Evolutionary conservation across 1,139 yeast genomes (phyloP), one percentile per base, ranked within the genome.

Genomic region (Kurtzmaniella quercitrusa): DNA sequence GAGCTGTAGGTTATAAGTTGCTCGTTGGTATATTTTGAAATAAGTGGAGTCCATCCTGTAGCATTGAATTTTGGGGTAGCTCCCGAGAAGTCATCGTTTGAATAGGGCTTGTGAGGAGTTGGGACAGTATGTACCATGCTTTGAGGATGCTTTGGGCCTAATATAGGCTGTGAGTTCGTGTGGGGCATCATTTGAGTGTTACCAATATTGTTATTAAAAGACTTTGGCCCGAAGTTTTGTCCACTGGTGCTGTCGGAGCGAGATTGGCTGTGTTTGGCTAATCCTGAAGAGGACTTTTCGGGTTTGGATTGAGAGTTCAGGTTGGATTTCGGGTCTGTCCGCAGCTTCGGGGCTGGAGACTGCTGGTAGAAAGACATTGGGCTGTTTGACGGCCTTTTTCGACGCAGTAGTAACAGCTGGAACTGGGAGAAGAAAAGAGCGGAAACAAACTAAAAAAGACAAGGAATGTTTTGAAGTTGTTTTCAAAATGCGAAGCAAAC

Each of bases 41-140:
- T 62, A 14, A 71, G 54, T 3, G 77, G 77, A 5, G 77, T 71
- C 76, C 76, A 71, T 1, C 75, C 74, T 2, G 70, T 55, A 42
- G 65, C 50, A 26, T 26, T n/a, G 41, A 55, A 56, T 3, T 63
- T 36, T 17, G 54, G 41, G 41, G 42, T 47, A 49, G 38, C 49
- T 47, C 20, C 20, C 4, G 15, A 12, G 15, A 33, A 18, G 8
- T 34, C 37, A 12, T 34, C 37, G 7, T 16, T 8, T 30, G 15
- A 14, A 14, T 34, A n/a, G 12, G 23, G 37, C 14, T 34, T 34
- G 20, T 34, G 37, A 19, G 37, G 37, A 7, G 37, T 34, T 19
- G 37, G 37, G 37, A 17, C 20, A 11, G 37, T 17, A 15, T 15
- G 20, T 14, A n/a, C n/a, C n/a, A n/a, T n/a, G n/a, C n/a, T n/a